Percentiles rank a stretch among this genome's conserved stretches.
Conservation (phyloP, 2,329 filamentous ascomycete genomes). For the Paracorniculantispora psalliotae region DNA sequence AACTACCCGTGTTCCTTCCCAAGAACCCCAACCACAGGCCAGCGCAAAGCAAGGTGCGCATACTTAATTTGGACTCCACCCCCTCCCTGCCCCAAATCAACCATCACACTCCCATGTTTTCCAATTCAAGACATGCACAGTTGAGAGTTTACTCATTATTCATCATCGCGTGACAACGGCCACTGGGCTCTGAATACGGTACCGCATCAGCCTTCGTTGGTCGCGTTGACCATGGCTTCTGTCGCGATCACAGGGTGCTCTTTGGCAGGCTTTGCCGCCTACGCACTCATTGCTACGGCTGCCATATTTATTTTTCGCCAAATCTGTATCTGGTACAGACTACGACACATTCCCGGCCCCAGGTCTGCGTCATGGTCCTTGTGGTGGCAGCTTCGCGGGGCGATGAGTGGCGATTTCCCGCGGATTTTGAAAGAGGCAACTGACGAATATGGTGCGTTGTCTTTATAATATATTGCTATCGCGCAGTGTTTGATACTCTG, state of each 20-base stretch:
- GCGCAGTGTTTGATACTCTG: not conserved
- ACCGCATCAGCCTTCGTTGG: not conserved
- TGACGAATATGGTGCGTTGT: constrained; percentile 21
- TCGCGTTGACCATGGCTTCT: not conserved
- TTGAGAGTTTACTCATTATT: not conserved
- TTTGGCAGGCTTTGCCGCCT: not conserved
- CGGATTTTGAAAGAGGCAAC: constrained; percentile 22
- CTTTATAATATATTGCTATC: not conserved
- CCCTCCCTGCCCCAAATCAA: too few relatives aligned
- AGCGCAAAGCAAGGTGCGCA: not conserved
- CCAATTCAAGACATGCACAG: not conserved
- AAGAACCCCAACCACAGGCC: not conserved
- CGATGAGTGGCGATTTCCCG: constrained; percentile 25
- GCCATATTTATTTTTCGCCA: not conserved
- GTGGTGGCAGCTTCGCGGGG: constrained; percentile 26
- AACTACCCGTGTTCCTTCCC: not conserved
- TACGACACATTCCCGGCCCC: constrained; percentile 26
- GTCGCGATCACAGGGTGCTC: not conserved
- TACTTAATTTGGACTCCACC: not conserved
- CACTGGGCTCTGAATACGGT: not conserved
- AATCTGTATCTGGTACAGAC: constrained; percentile 22
- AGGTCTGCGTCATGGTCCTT: constrained; percentile 22
- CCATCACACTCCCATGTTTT: not conserved
- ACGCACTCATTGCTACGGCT: not conserved
- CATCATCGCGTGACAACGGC: not conserved